Base-by-base conservation (phyloP, 345 rosid genomes). In the Syzygium jambos region DNA sequence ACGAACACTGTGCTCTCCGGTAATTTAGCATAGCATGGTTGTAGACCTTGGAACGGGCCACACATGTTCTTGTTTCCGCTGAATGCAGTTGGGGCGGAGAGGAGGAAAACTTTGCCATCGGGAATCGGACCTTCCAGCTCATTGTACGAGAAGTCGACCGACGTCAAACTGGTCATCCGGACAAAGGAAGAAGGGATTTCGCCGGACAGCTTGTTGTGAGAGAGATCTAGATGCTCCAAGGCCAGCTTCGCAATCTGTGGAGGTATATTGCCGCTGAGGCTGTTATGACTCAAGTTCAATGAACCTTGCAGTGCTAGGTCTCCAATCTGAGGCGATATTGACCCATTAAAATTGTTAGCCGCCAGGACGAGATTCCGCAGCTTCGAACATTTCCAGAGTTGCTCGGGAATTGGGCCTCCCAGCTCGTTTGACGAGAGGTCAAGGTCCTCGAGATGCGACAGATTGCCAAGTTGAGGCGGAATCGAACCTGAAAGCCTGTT, bases 1-100 rank as follows among this genome's bases (percentile, higher is more conserved):
- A n/a, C n/a, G n/a, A n/a, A n/a, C n/a, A n/a, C n/a, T n/a, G 46
- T 34, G 25, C 80, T 34, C 0, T 21, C 46, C 0, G 13, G 38
- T 0, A 68, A 68, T 38, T 68, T 9, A 68, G 25, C 80, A 68
- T 34, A 8, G 80, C 80, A 68, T 17, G 80, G 80, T 68, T 0
- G 80, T 46, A 68, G 34, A 68, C 80, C 80, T 68, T 0, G 80
- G 25, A 34, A 25, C 0, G 25, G 80, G 43, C 80, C 46, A 9
- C 80, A 68, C 46, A 68, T 68, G 80, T 68, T 68, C 46, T 34
- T 68, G 80, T 68, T 68, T 46, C 34, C 34, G 78, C 80, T 68
- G 80, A 68, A 34, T 34, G 80, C 80, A 17, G 80, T 68, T 9
- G 25, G 2, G 80, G 80, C 80, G 1, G 78, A 68, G 80, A 2